Percentiles rank a stretch among this genome's conserved stretches.
These are phyloP conservation scores for Fusarium piperis DNA, from an alignment of 2,329 filamentous ascomycete genomes.

Conservation along the genomic window DNA sequence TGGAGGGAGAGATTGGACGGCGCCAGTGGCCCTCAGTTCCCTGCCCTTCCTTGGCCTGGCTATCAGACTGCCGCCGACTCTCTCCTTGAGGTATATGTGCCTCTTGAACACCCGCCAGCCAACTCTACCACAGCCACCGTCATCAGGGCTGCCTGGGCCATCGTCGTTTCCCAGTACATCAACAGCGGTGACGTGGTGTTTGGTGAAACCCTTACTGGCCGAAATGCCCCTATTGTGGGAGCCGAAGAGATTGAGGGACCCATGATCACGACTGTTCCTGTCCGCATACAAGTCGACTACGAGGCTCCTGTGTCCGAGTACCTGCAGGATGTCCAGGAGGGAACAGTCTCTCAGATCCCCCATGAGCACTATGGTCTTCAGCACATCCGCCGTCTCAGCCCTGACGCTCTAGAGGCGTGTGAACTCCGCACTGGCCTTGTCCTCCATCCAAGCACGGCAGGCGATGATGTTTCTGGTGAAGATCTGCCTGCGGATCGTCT, in stretches of 20 bases:
- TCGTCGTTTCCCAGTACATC: conserved; percentile 63
- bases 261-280: conserved; percentile 68
- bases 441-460: conserved; percentile 58
- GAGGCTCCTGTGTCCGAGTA: conserved; percentile 59
- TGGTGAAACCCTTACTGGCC: conserved; percentile 68
- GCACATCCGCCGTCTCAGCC: conserved; percentile 65
- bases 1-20: conserved; percentile 59
- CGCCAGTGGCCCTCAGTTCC: conserved; percentile 58
- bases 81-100: conserved; percentile 62
- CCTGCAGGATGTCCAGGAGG: conserved; percentile 65
- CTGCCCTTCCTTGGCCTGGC: conserved; percentile 51
- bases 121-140: conserved; percentile 64
- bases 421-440: conserved; percentile 65
- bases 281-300: conserved; percentile 59
- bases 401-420: conserved; percentile 64
- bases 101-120: conserved; percentile 45
- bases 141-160: conserved; percentile 68
- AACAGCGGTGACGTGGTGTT: conserved; percentile 64
- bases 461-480: conserved; percentile 50
- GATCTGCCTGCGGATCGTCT: conserved; percentile 44
- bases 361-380: conserved; percentile 72
- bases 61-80: conserved; percentile 50
- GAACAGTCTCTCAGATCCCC: conserved; percentile 66
- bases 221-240: conserved; percentile 59
- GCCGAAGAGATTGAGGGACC: conserved; percentile 67